These are phyloP conservation scores for Wolfiporia cocos DNA, from an alignment of 1,284 basidiomycete species.

Conservation along the genomic window DNA sequence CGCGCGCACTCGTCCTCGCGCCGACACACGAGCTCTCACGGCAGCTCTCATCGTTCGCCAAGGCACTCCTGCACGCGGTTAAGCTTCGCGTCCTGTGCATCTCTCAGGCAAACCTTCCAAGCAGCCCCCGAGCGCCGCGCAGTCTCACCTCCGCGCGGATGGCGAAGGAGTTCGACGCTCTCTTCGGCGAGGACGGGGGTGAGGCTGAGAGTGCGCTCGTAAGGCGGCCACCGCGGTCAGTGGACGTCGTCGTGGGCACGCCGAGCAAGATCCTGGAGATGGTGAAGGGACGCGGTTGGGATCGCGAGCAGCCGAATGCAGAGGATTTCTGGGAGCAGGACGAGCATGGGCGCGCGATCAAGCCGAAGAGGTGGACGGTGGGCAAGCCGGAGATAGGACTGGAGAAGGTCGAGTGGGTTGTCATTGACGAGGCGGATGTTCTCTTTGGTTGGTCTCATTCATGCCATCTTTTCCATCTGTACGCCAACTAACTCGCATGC, in stretches of 20 bases:
- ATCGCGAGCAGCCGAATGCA: conserved; percentile 33
- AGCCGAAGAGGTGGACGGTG: conserved; percentile 25
- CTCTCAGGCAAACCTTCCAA: conserved; percentile 52
- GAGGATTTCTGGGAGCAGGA: conserved; percentile 20
- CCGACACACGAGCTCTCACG: conserved; percentile 86
- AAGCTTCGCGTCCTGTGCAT: conserved; percentile 74
- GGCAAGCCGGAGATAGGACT: conserved; percentile 52
- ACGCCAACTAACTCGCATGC: neutral
- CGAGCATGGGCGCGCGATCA: no score
- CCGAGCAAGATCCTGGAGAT: conserved; percentile 73
- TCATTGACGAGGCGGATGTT: conserved; percentile 87
- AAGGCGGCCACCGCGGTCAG: no score
- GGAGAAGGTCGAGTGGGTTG: conserved; percentile 73
- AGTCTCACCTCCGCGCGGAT: conserved; percentile 43
- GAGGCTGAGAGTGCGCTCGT: no score
- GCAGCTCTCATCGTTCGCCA: conserved; percentile 71
- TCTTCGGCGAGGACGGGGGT: conserved; percentile 17
- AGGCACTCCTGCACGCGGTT: conserved; percentile 64
- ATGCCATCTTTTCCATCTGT: neutral
- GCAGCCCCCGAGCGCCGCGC: conserved; percentile 24
- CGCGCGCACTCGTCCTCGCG: conserved; percentile 74
- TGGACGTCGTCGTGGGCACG: conserved; percentile 76
- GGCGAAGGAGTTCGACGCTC: conserved; percentile 31
- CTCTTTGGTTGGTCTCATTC: conserved; percentile 66
- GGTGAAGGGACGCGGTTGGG: conserved; percentile 62